Evolutionary conservation across 2,329 filamentous ascomycete species (phyloP).

Genomic region (Cladophialophora psammophila): DNA sequence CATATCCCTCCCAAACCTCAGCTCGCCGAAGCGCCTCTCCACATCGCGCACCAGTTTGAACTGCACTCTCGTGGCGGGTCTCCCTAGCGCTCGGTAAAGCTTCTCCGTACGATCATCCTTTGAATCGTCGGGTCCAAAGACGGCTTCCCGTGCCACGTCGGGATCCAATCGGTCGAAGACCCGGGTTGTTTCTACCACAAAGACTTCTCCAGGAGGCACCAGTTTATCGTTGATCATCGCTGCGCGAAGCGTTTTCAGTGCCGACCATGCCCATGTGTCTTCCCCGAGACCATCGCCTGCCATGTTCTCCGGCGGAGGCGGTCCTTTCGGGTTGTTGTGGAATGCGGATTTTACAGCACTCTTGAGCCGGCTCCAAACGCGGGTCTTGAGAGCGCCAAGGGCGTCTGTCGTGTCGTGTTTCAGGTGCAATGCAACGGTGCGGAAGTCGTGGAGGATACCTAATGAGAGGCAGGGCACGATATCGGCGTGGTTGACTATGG

Average conservation of each 20-base stretch:
- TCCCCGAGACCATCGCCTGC: conserved; percentile 64
- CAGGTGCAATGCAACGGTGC: conserved; percentile 74
- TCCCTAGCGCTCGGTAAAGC: conserved; percentile 57
- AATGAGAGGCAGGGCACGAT: conserved; percentile 77
- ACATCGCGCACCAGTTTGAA: conserved; percentile 76
- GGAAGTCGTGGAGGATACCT: conserved; percentile 76
- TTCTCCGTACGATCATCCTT: conserved; percentile 45
- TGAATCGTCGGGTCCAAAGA: conserved; percentile 56
- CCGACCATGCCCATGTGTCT: conserved; percentile 72
- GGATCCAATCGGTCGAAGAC: conserved; percentile 70
- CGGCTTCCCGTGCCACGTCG: conserved; percentile 35
- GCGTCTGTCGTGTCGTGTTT: conserved; percentile 73
- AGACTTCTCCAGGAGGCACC: conserved; percentile 78
- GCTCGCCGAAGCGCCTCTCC: conserved; percentile 72
- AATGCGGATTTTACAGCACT: conserved; percentile 51
- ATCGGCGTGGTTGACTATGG: conserved; percentile 74
- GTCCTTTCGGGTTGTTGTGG: conserved; percentile 42
- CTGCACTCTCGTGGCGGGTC: conserved; percentile 72
- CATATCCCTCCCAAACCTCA: conserved; percentile 76
- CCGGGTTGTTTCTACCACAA: conserved; percentile 71
- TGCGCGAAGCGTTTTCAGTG: conserved; percentile 70
- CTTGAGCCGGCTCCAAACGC: conserved; percentile 71
- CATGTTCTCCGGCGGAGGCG: conserved; percentile 53
- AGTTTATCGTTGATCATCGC: conserved; percentile 75
- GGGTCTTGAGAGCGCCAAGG: conserved; percentile 70